These are phyloP conservation scores for Ogataea chonburiensis DNA, from an alignment of 805 yeast species.

Conservation along the genomic window DNA sequence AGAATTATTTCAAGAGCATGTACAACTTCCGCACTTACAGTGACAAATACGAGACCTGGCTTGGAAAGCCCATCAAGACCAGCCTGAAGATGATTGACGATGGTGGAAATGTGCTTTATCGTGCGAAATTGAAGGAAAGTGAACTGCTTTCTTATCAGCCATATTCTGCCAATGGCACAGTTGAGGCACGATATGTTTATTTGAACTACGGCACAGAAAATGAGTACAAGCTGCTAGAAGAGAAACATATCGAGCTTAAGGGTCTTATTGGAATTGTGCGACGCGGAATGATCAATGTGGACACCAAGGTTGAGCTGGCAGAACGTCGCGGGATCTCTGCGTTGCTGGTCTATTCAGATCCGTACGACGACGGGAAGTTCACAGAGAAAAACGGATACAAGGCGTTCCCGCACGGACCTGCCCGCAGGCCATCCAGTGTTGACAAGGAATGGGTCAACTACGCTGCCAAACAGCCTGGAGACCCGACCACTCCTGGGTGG, in stretches of 20 bases:
- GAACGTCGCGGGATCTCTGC: conserved; percentile 62
- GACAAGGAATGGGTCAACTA: conserved; percentile 62
- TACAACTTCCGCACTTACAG: conserved; percentile 40
- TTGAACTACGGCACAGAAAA: conserved; percentile 58
- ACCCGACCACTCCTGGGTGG: conserved; percentile 76
- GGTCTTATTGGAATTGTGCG: conserved; percentile 63
- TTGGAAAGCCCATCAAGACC: conserved; percentile 50
- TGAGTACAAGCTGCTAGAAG: conserved; percentile 48
- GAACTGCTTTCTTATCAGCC: conserved; percentile 50
- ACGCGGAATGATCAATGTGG: conserved; percentile 48
- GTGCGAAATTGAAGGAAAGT: conserved; percentile 51
- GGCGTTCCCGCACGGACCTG: conserved; percentile 63
- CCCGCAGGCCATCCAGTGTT: conserved; percentile 59
- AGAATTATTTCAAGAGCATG: conserved; percentile 15
- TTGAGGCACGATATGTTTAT: conserved; percentile 52
- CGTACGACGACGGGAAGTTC: conserved; percentile 57
- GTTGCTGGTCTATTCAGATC: conserved; percentile 56
- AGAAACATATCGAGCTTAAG: conserved; percentile 42
- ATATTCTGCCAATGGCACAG: conserved; percentile 64
- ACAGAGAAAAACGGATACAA: conserved; percentile 55
- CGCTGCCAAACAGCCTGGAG: conserved; percentile 65
- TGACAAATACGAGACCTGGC: conserved; percentile 57
- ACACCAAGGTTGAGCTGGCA: conserved; percentile 61
- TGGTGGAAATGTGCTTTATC: conserved; percentile 39
- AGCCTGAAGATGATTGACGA: conserved; percentile 38